Evolutionary conservation across 768 basidiomycete species (phyloP).

Genomic region (Mycena polygramma): DNA sequence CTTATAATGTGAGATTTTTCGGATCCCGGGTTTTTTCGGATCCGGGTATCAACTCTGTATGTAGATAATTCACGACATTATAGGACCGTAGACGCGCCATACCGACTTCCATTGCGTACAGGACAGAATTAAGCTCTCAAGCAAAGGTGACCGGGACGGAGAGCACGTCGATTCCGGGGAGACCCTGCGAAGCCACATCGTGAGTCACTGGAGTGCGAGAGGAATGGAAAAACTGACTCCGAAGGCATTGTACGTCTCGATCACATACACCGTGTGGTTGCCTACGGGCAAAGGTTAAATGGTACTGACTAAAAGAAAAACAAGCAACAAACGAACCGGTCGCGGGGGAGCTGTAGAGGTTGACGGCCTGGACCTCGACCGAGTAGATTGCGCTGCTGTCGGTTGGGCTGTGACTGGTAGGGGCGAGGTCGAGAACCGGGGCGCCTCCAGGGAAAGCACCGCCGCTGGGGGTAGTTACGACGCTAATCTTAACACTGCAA

Average conservation of each 20-base stretch:
- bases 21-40: too few species aligned
- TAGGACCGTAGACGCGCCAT: too few species aligned
- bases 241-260: conserved; percentile 13
- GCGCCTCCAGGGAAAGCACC: not conserved
- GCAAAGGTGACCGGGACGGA: not conserved
- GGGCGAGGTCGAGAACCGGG: not conserved
- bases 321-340: too few species aligned
- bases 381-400: conserved; percentile 12
- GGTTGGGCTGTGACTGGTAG: not conserved
- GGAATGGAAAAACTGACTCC: not conserved
- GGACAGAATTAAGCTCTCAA: too few species aligned
- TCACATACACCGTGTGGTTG: conserved; percentile 17
- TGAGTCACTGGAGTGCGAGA: not conserved
- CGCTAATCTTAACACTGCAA: conserved; percentile 5
- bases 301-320: too few species aligned
- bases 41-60: too few species aligned
- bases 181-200: not conserved
- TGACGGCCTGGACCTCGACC: not conserved
- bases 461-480: not conserved
- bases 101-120: too few species aligned
- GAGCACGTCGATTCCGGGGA: not conserved
- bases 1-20: too few species aligned
- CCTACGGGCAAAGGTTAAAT: not conserved
- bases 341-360: not conserved
- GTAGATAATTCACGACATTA: too few species aligned